Base-by-base conservation (phyloP, 306 rosid species). In the Datisca glomerata region DNA sequence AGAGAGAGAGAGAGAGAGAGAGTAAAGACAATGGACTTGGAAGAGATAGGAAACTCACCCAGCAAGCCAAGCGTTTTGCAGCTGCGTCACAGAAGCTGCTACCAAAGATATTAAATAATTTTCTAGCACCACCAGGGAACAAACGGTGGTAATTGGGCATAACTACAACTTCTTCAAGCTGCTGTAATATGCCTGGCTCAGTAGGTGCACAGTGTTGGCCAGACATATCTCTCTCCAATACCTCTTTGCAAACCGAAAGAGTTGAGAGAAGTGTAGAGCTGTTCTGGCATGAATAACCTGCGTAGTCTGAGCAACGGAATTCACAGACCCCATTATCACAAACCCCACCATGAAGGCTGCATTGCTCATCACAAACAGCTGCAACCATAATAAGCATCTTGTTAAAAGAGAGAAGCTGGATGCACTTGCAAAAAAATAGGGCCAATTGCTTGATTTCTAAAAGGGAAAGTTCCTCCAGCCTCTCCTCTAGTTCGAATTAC, bases 301-400 rank as follows among this genome's bases (percentile, higher is more conserved):
- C 94, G 24, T 87, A 87, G 64, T 87, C 97, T 21, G 97, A 82
- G 63, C 97, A 87, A 8, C 97, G 94, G 71, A 87, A 87, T 63
- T 87, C 97, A 34, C 97, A 87, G 47, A 83, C 71, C 32, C 97
- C 97, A 61, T 87, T 73, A 63, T 87, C 97, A 65, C 94, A 87
- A 46, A 87, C 97, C 59, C 97, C 97, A 3, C 97, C 97, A 49
- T 87, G 97, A 45, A 87, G 93, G 66, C 97, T 87, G 71, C 97
- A 87, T 65, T 87, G 97, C 64, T 83, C 94, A 49, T 87, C 97
- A 52, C 97, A 87, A 47, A 83, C 75, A 53, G 93, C 97, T 87
- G 93, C 68, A 62, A 44, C 41, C 56, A 31, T 8, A 31, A 31
- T 8, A 8, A 31, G 36, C 3, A 31, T 31, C 36, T 31, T 7